phyloP scores from a whole-genome alignment of 2,329 filamentous ascomycete species.

The Xylaria sp. region DNA sequence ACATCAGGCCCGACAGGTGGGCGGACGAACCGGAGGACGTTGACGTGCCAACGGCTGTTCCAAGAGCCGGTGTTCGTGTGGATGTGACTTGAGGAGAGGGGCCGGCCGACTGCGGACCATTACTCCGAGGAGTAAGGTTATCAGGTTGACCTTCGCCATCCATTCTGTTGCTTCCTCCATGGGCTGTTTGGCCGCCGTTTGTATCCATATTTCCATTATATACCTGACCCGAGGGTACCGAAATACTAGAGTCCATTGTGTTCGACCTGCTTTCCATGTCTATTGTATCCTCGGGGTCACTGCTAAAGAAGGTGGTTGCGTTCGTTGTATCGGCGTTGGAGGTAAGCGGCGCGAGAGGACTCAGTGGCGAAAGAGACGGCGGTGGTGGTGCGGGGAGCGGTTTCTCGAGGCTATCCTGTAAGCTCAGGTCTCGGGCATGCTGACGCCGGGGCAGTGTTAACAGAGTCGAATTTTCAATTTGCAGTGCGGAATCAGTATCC shows the following conservation, averaged over 20 bases:
- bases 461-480: constrained; percentile 24
- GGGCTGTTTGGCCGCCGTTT: constrained; percentile 55
- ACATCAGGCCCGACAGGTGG: constrained; percentile 70
- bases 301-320: constrained; percentile 44
- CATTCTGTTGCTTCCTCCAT: constrained; percentile 49
- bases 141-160: constrained; percentile 57
- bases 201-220: constrained; percentile 49
- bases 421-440: constrained; percentile 59
- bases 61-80: constrained; percentile 44
- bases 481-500: constrained; percentile 30
- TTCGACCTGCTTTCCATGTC: constrained; percentile 50
- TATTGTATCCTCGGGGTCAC: constrained; percentile 34
- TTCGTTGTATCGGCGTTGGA: constrained; percentile 14
- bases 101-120: constrained; percentile 60
- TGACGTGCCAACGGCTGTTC: constrained; percentile 50
- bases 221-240: constrained; percentile 40
- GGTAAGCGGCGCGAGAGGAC: constrained; percentile 40
- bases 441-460: constrained; percentile 43
- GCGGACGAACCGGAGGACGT: constrained; percentile 56
- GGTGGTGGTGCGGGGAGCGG: constrained; percentile 61
- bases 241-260: constrained; percentile 55
- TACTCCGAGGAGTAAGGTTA: constrained; percentile 57
- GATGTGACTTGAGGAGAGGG: constrained; percentile 60
- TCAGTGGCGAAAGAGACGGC: constrained; percentile 43
- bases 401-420: constrained; percentile 64